Evolutionary conservation across 2,329 filamentous ascomycete genomes (phyloP).

Genomic region (Pseudogymnoascus sp.): DNA sequence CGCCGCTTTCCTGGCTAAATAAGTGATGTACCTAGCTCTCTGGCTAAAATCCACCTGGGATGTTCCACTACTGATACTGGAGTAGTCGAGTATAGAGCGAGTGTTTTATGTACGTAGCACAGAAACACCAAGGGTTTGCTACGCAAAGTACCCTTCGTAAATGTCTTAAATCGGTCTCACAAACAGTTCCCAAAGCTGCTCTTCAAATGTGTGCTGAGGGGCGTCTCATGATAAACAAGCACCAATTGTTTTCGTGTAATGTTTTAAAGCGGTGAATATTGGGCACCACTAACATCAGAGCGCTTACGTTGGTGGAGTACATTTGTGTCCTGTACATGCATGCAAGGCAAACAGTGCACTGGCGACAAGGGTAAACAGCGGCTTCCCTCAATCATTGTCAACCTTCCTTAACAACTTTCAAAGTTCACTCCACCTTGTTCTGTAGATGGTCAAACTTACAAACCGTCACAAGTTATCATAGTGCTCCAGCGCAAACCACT

Average conservation of each 20-base stretch:
- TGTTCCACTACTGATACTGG: background rate
- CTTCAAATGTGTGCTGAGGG: background rate
- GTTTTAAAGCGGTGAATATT: slow-evolving; percentile 5
- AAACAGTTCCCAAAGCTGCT: background rate
- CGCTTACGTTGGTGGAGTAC: slow-evolving; percentile 7
- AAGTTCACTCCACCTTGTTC: background rate
- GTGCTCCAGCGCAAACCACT: background rate
- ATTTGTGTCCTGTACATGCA: slow-evolving; percentile 6
- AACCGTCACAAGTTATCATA: background rate
- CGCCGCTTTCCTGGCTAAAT: background rate
- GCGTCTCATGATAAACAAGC: background rate
- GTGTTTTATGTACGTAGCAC: slow-evolving; percentile 1
- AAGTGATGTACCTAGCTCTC: background rate
- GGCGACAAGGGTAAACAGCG: slow-evolving; percentile 1
- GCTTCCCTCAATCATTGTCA: background rate
- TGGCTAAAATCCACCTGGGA: background rate
- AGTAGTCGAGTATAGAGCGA: background rate
- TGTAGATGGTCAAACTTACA: background rate
- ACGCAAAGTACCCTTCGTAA: background rate
- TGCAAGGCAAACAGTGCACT: slow-evolving; percentile 2
- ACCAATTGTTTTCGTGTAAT: background rate
- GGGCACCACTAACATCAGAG: slow-evolving; percentile 3
- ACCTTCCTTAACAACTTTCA: background rate
- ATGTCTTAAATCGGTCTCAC: background rate
- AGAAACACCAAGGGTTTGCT: background rate